A percentile compares a stretch with the other conserved stretches of the same genome.
These are phyloP conservation scores for Salmacisia buchloeana DNA, from an alignment of 1,284 basidiomycete genomes.

Conservation along the genomic window DNA sequence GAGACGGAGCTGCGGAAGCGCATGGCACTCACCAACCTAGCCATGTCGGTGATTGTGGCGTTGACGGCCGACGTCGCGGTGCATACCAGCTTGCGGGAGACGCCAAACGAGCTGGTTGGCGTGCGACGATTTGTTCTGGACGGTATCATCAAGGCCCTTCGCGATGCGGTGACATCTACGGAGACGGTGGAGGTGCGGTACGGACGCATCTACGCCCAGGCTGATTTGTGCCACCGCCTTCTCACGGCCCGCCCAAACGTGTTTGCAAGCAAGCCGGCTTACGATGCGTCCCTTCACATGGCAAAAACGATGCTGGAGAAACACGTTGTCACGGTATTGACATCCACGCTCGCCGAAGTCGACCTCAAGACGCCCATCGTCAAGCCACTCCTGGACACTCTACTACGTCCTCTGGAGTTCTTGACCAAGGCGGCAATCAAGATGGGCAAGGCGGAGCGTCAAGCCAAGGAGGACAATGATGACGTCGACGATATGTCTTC, in stretches of 20 bases:
- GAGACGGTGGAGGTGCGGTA: constrained; percentile 74
- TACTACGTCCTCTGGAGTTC: constrained; percentile 82
- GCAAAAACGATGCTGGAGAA: constrained; percentile 99
- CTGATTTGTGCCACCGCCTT: constrained; percentile 81
- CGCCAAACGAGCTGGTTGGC: constrained; percentile 67
- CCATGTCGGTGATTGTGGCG: constrained; percentile 83
- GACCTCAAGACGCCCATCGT: constrained; percentile 94
- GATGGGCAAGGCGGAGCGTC: constrained; percentile 73
- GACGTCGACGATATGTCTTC: constrained; percentile 55
- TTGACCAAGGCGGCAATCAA: constrained; percentile 95
- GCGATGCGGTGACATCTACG: constrained; percentile 63
- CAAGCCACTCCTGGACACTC: constrained; percentile 72
- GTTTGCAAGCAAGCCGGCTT: constrained; percentile 52
- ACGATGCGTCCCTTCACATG: constrained; percentile 80
- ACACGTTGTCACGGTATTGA: constrained; percentile 84
- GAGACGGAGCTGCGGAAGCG: constrained; percentile 43
- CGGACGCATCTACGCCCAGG: constrained; percentile 78
- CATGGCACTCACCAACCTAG: constrained; percentile 60
- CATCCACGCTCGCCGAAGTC: constrained; percentile 80
- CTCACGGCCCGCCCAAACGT: constrained; percentile 67
- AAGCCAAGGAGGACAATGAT: constrained; percentile 40
- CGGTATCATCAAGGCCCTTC: constrained; percentile 76
- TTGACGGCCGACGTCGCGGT: constrained; percentile 74
- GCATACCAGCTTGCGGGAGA: constrained; percentile 59
- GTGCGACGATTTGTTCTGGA: constrained; percentile 88